Evolutionary conservation across 495 filamentous ascomycete genomes (phyloP).

Genomic region (Penicillium maclennaniae): DNA sequence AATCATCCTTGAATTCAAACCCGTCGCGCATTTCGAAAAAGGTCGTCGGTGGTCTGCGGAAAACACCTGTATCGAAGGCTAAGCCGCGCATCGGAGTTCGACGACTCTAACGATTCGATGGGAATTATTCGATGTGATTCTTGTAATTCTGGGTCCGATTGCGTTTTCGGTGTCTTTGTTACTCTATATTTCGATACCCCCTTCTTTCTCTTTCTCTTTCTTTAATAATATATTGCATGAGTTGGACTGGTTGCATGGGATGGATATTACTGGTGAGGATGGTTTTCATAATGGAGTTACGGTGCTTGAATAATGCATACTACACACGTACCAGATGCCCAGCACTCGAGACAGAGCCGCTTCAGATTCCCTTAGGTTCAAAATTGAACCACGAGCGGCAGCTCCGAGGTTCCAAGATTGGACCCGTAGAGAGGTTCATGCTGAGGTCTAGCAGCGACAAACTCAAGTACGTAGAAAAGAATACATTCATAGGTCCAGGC

Average conservation of each 20-base stretch:
- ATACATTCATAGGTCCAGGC: too few relatives aligned
- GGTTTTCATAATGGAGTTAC: background rate
- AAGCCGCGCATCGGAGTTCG: constrained; percentile 42
- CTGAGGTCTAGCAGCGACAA: too few relatives aligned
- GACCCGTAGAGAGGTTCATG: too few relatives aligned
- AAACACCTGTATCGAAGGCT: constrained; percentile 23
- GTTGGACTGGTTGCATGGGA: background rate
- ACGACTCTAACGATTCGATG: constrained; percentile 25
- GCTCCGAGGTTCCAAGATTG: too few relatives aligned
- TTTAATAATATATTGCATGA: background rate
- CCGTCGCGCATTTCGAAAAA: constrained; percentile 23
- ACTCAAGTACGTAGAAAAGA: too few relatives aligned
- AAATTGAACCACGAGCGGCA: too few relatives aligned
- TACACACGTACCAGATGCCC: too few relatives aligned
- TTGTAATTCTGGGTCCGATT: background rate
- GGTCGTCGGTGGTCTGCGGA: constrained; percentile 19
- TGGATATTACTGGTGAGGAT: background rate
- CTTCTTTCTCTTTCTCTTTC: background rate
- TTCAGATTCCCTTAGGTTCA: too few relatives aligned
- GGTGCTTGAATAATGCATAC: background rate
- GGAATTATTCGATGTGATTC: background rate
- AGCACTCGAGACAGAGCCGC: too few relatives aligned
- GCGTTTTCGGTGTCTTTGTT: background rate
- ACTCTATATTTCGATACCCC: background rate
- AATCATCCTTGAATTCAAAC: background rate